Base-by-base conservation (phyloP, 2,329 filamentous ascomycete genomes). In the Calcarisporium arbuscula region DNA sequence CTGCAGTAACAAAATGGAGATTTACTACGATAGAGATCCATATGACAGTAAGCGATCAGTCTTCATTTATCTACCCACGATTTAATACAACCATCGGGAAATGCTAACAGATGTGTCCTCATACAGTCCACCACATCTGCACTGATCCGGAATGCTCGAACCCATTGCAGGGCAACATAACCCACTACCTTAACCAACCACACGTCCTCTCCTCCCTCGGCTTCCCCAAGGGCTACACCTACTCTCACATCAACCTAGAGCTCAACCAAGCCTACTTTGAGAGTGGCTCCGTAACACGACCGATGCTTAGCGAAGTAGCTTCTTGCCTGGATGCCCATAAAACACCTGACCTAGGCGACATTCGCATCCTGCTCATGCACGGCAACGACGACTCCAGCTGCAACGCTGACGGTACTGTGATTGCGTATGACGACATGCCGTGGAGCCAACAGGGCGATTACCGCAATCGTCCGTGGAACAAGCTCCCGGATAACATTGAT, bases 161-260 rank as follows among this genome's bases (percentile, higher is more conserved):
- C n/a, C n/a, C n/a, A n/a, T n/a, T n/a, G n/a, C n/a, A 46, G 48
- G 40, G 39, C 14, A 43, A 43, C 28, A 44, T 53, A 14, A 41
- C 48, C 5, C 34, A 30, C 17, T 54, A 51, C 33, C 34, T 53
- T 30, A 51, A 51, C 42, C 41, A 40, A n/a, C 29, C 34, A 1
- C 8, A 19, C 9, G 37, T 52, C 5, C 39, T 42, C 16, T 18
- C 33, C 8, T 42, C 43, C 12, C 47, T 53, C 18, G 28, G 39
- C 8, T 36, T 53, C 4, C 46, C 46, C 28, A 87, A 94, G 62
- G 85, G 94, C 34, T 72, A 76, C 46, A 74, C 70, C 52, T 95
- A 90, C 60, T 83, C 92, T 53, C 86, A 82, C 54, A 94, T 87
- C 76, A 94, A 95, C 74, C 84, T 88, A 48, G 84, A 94, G 61